These are phyloP conservation scores for Dactylellina drechsleri DNA, from an alignment of 2,329 filamentous ascomycete genomes.

Conservation along the genomic window DNA sequence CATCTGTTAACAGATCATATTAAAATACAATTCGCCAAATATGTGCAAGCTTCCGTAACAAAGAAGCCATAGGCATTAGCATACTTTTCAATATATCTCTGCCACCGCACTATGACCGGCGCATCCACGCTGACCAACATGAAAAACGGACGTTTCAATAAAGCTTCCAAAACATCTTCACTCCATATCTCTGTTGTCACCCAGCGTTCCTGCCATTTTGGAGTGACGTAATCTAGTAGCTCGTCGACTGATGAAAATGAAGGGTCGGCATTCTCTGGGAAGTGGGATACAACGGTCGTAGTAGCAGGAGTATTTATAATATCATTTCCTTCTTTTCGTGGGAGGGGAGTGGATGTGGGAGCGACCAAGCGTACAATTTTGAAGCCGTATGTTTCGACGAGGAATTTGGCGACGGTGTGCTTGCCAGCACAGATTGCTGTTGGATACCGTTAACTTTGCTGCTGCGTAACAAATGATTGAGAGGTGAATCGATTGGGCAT, in stretches of 20 bases:
- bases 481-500: constrained; percentile 8
- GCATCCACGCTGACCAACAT: constrained; percentile 91
- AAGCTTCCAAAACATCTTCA: constrained; percentile 76
- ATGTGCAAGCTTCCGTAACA: too few relatives aligned
- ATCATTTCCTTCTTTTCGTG: constrained; percentile 1
- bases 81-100: constrained; percentile 73
- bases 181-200: constrained; percentile 85
- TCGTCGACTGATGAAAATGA: constrained; percentile 72
- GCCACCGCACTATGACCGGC: constrained; percentile 84
- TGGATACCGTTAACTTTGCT: constrained; percentile 1
- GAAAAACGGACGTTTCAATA: constrained; percentile 87
- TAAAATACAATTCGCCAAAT: not conserved
- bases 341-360: constrained; percentile 20
- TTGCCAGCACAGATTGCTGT: constrained; percentile 81
- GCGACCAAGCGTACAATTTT: constrained; percentile 60
- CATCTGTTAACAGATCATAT: constrained; percentile 23
- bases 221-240: constrained; percentile 85
- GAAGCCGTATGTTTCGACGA: constrained; percentile 86
- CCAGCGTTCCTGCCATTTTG: constrained; percentile 82
- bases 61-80: constrained; percentile 22
- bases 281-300: constrained; percentile 19
- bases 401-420: constrained; percentile 85
- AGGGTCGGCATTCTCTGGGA: constrained; percentile 17
- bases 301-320: not conserved
- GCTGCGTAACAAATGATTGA: not conserved